Conservation (phyloP, 2,329 filamentous ascomycete species). For the Ophioceras dolichostomum region DNA sequence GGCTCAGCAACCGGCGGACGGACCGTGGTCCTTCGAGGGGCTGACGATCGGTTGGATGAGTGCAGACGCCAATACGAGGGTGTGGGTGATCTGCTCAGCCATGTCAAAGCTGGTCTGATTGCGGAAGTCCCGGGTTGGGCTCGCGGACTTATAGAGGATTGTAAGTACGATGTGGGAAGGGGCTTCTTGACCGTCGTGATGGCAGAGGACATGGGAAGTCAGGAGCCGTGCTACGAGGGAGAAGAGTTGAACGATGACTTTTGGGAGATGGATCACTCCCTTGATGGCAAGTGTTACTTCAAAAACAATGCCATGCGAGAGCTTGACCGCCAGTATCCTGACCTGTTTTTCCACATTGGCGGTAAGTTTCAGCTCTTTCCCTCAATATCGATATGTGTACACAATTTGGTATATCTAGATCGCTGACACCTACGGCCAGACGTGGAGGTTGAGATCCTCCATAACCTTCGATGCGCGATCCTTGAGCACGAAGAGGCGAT, state of each 20-base stretch:
- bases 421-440: slow-evolving; percentile 44
- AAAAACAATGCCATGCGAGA: slow-evolving; percentile 75
- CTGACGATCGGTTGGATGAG: slow-evolving; percentile 70
- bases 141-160: slow-evolving; percentile 47
- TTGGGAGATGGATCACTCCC: slow-evolving; percentile 72
- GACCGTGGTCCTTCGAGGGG: slow-evolving; percentile 58
- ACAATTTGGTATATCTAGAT: slow-evolving; percentile 3
- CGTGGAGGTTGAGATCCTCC: slow-evolving; percentile 78
- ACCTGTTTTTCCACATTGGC: slow-evolving; percentile 74
- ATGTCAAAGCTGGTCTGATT: slow-evolving; percentile 53
- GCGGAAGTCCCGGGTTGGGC: slow-evolving; percentile 48
- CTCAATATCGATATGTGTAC: not conserved
- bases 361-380: slow-evolving; percentile 34
- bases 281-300: slow-evolving; percentile 64
- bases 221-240: slow-evolving; percentile 52
- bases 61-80: slow-evolving; percentile 69
- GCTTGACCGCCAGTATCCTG: slow-evolving; percentile 71
- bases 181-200: slow-evolving; percentile 73
- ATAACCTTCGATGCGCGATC: slow-evolving; percentile 59
- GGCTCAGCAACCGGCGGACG: slow-evolving; percentile 58
- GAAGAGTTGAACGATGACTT: slow-evolving; percentile 35
- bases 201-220: slow-evolving; percentile 39
- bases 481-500: slow-evolving; percentile 58
- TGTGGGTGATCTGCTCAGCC: slow-evolving; percentile 59
- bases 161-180: slow-evolving; percentile 83